Evolutionary conservation across 805 yeast species (phyloP).

Genomic region (Wickerhamomyces silvicola): DNA sequence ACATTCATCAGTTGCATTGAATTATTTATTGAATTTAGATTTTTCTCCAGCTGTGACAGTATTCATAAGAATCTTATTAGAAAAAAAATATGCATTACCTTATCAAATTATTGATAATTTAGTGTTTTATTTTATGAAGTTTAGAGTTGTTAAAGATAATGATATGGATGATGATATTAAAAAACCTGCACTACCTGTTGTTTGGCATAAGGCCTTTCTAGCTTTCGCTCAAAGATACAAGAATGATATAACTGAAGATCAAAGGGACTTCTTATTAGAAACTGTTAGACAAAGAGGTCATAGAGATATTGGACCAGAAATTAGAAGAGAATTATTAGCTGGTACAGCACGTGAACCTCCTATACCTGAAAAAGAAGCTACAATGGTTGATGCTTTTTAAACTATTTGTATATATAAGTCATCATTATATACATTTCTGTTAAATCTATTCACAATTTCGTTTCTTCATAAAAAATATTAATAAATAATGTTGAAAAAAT

Average conservation of each 20-base stretch:
- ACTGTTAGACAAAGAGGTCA: constrained; percentile 89
- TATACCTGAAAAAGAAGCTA: constrained; percentile 21
- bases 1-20: constrained; percentile 93
- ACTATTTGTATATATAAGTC: neutral
- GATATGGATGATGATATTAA: constrained; percentile 33
- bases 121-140: constrained; percentile 90
- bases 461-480: constrained; percentile 15
- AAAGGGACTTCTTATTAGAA: constrained; percentile 87
- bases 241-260: constrained; percentile 98
- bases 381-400: constrained; percentile 26
- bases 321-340: constrained; percentile 86
- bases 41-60: constrained; percentile 86
- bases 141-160: constrained; percentile 53
- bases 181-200: constrained; percentile 71
- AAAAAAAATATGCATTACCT: constrained; percentile 94
- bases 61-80: constrained; percentile 81
- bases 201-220: constrained; percentile 95
- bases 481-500: constrained; percentile 52
- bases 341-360: constrained; percentile 59
- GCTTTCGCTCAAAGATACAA: constrained; percentile 95
- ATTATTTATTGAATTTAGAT: constrained; percentile 75
- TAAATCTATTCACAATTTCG: neutral
- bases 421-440: neutral
- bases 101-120: constrained; percentile 92
- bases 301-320: constrained; percentile 85